Evolutionary conservation across 495 filamentous ascomycete genomes (phyloP), one percentile per base, ranked within the genome.

Genomic region (Penicillium coprophilum): DNA sequence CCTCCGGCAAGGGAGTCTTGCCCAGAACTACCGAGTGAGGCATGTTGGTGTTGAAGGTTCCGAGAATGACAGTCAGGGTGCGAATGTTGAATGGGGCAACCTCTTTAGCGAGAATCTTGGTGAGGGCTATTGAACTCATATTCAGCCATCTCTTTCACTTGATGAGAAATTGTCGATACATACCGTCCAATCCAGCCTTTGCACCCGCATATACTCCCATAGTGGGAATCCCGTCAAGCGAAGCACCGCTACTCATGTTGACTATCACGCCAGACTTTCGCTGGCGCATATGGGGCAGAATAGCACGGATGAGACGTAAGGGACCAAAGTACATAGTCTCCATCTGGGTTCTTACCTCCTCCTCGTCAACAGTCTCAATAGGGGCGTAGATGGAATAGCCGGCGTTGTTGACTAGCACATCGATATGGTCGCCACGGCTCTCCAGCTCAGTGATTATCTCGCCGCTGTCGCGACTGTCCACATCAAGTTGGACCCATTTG

Each of bases 171-270:
- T 28, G 4, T 28, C 8, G 27, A 28, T 28, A 7, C 27, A 30
- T 30, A 60, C 74, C 77, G 69, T 80, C 78, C 1, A 82, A 61
- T 2, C 79, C 83, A 38, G 75, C 80, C 58, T 86, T 87, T 2
- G 80, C 75, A 0, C 72, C 77, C 23, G 66, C 71, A 64, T 86
- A 86, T 28, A 82, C 53, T 7, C 71, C 74, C 53, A 66, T 71
- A 1, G 70, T 61, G 9, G 79, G 65, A 34, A 72, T 62, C 6
- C 68, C 60, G 44, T 70, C 65, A 58, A 78, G 74, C 0, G 68
- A 72, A 0, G 70, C 72, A 46, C 76, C 73, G 20, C 74, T 77
- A 17, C 77, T 77, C n/a, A 84, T 64, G 46, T 76, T 82, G 10
- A 77, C 71, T 27, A 84, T 64, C 0, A 71, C 76, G 4, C 78